These are phyloP conservation scores for Coemansia sp. DNA, from an alignment of 192 early-diverging fungal genomes.

Conservation along the genomic window DNA sequence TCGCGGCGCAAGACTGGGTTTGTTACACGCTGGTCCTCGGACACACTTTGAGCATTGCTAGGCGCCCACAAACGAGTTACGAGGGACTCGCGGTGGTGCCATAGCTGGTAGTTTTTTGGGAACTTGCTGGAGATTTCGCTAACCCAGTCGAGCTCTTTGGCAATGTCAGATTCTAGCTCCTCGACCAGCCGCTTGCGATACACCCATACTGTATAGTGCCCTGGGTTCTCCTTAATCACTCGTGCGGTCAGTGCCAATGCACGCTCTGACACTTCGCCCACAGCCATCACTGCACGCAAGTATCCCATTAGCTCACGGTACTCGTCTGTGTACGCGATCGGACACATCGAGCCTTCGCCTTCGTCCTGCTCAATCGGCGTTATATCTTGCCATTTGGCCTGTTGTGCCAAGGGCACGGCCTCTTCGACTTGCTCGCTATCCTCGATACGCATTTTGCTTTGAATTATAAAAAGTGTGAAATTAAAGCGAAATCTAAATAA, in stretches of 20 bases:
- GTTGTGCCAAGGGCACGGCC: slow-evolving; percentile 27
- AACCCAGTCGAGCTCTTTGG: slow-evolving; percentile 77
- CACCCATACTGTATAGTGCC: slow-evolving; percentile 95
- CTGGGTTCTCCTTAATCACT: slow-evolving; percentile 83
- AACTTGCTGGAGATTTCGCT: slow-evolving; percentile 67
- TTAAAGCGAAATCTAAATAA: slow-evolving; percentile 2
- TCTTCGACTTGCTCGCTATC: slow-evolving; percentile 2
- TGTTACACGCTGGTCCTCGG: slow-evolving; percentile 36
- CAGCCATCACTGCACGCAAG: slow-evolving; percentile 74
- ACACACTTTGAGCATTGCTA: slow-evolving; percentile 5
- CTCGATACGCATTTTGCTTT: slow-evolving; percentile 9
- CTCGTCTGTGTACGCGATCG: slow-evolving; percentile 50
- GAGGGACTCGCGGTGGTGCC: slow-evolving; percentile 61
- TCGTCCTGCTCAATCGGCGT: slow-evolving; percentile 47
- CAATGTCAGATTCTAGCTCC: slow-evolving; percentile 64
- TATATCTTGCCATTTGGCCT: slow-evolving; percentile 44
- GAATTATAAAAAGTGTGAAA: not conserved
- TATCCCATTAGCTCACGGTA: slow-evolving; percentile 71
- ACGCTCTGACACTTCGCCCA: slow-evolving; percentile 75
- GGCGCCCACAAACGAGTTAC: slow-evolving; percentile 30
- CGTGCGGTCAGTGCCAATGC: slow-evolving; percentile 78
- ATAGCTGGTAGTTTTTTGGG: slow-evolving; percentile 95
- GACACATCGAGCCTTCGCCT: slow-evolving; percentile 29
- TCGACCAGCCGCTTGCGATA: slow-evolving; percentile 82
- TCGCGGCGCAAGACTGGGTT: slow-evolving; percentile 62